A percentile compares a stretch with the other conserved stretches of the same genome.
Evolutionary conservation across 2,329 filamentous ascomycete species (phyloP).

Genomic region (Hypoxylon sp.): DNA sequence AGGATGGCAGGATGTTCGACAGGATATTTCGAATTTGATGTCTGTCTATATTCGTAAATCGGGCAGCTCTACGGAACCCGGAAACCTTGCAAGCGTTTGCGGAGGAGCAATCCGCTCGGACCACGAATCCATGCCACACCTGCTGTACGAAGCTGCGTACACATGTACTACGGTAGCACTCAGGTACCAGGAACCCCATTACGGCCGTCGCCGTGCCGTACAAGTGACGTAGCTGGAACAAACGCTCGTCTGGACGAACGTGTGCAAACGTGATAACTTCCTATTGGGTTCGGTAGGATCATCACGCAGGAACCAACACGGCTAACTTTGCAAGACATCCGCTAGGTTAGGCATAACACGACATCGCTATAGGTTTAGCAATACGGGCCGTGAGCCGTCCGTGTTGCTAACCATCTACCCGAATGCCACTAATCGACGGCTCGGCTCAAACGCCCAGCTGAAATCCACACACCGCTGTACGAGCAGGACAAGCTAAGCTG

Average conservation of each 20-base stretch:
- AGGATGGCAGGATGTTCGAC: slow-evolving; percentile 15
- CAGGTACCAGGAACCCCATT: slow-evolving; percentile 29
- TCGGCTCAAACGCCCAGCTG: slow-evolving; percentile 7
- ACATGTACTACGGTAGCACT: no score
- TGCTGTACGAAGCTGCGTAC: no score
- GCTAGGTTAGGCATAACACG: background rate
- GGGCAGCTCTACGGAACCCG: no score
- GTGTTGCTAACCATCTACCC: background rate
- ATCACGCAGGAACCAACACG: slow-evolving; percentile 2
- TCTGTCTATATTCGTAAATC: slow-evolving; percentile 20
- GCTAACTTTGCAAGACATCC: background rate
- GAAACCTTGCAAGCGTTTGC: slow-evolving; percentile 31
- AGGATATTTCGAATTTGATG: slow-evolving; percentile 20
- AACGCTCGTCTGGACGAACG: slow-evolving; percentile 25
- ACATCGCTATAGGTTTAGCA: slow-evolving; percentile 12
- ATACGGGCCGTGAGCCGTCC: slow-evolving; percentile 14
- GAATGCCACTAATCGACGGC: slow-evolving; percentile 8
- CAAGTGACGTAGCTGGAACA: slow-evolving; percentile 35
- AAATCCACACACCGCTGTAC: background rate
- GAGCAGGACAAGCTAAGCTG: background rate
- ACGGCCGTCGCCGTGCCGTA: slow-evolving; percentile 32
- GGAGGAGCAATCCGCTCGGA: slow-evolving; percentile 24
- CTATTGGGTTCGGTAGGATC: slow-evolving; percentile 18
- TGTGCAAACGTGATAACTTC: slow-evolving; percentile 10
- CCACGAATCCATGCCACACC: slow-evolving; percentile 27